These are phyloP conservation scores for Brettanomyces custersianus DNA, from an alignment of 805 yeast species.

Conservation along the genomic window DNA sequence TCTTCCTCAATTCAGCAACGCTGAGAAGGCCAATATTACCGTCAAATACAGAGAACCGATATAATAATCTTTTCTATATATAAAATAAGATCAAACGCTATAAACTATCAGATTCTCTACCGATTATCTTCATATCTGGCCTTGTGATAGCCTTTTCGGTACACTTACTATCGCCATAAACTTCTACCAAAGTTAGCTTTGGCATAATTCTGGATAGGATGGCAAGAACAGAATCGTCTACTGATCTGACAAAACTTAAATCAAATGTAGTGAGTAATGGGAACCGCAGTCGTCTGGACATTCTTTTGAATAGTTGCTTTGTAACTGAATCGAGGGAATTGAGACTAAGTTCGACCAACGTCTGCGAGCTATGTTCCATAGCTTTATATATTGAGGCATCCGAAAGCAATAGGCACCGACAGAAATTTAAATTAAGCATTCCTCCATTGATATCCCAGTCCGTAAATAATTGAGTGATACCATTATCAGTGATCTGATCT, in stretches of 20 bases:
- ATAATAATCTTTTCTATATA: slow-evolving; percentile 18
- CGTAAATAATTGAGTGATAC: slow-evolving; percentile 48
- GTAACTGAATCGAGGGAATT: slow-evolving; percentile 64
- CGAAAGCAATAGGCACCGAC: slow-evolving; percentile 57
- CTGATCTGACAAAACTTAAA: slow-evolving; percentile 68
- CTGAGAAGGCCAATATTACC: slow-evolving; percentile 50
- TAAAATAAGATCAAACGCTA: slow-evolving; percentile 12
- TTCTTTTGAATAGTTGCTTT: slow-evolving; percentile 36
- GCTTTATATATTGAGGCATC: slow-evolving; percentile 55
- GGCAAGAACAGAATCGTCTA: slow-evolving; percentile 63
- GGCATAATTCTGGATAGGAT: slow-evolving; percentile 51
- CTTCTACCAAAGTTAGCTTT: slow-evolving; percentile 58
- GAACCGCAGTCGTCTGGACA: slow-evolving; percentile 33
- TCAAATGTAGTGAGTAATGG: slow-evolving; percentile 64
- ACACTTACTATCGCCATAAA: slow-evolving; percentile 70
- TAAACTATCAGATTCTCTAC: slow-evolving; percentile 62
- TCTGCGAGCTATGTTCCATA: slow-evolving; percentile 50
- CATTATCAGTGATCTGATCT: slow-evolving; percentile 63
- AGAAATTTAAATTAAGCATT: slow-evolving; percentile 47
- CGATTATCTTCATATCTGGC: slow-evolving; percentile 53
- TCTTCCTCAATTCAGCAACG: slow-evolving; percentile 52
- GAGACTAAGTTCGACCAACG: slow-evolving; percentile 61
- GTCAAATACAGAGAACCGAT: slow-evolving; percentile 26
- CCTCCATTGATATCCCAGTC: slow-evolving; percentile 52
- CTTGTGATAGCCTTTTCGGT: slow-evolving; percentile 45